Evolutionary conservation across 805 yeast species (phyloP), one percentile per base, ranked within the genome.

Genomic region (Saturnispora mendoncae): DNA sequence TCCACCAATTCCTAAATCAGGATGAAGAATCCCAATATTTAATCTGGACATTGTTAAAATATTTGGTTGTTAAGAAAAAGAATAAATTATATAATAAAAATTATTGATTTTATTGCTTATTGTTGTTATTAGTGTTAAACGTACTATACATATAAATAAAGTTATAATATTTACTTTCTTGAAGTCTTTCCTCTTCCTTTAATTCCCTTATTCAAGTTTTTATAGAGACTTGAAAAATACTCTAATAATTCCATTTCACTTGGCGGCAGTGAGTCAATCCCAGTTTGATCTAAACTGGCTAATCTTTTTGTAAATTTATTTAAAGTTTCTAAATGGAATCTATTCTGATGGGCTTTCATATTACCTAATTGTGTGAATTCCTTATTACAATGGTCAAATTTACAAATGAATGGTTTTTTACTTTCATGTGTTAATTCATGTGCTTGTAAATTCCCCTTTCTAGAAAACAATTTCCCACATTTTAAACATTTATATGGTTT

Each of bases 1-100:
- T 4, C 99, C 99, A 4, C 87, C 98, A 43, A 90, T 90, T 0
- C 98, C 98, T 41, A 92, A 65, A 62, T 92, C 98, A 0, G 98
- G 98, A 56, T 92, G 98, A 4, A 92, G 63, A 52, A 92, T 84
- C 2, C 96, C 96, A 27, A 90, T 71, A 12, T 33, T 31, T 12
- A 28, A 19, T 10, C 21, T 14, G 4, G 13, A 13, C 33, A 28
- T 20, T 9, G 24, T 6, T 26, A 15, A 24, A 5, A 18, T 15
- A 19, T 10, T 26, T 26, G 20, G 1, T 13, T 20, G 6, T 13
- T 21, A 13, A 18, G n/a, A 23, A 18, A 30, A 29, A 18, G 18
- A 35, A 23, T 21, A 5, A 17, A 23, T n/a, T n/a, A n/a, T n/a
- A n/a, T n/a, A n/a, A n/a, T n/a, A n/a, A n/a, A n/a, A n/a, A n/a